Base-by-base conservation (phyloP, 1,284 basidiomycete genomes). In the Waitea zeae region DNA sequence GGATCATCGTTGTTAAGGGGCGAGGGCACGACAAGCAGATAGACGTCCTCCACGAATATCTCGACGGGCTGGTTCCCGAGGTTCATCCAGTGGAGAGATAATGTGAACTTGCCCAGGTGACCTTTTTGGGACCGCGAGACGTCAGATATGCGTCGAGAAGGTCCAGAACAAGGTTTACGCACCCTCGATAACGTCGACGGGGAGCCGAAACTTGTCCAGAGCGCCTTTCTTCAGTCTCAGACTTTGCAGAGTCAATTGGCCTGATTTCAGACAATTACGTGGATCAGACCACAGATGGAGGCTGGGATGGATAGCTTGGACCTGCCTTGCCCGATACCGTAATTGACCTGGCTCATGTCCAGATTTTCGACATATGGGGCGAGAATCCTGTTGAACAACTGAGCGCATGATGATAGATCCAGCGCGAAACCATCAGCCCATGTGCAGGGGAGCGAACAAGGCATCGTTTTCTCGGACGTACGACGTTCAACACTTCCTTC, bases 291-390 rank as follows among this genome's bases (percentile, higher is more conserved):
- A 37, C 36, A 33, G 33, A 17, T 22, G 17, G 31, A 27, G 18
- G 13, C 14, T 20, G 24, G 35, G 3, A 4, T 7, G 17, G 31
- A 12, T n/a, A n/a, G 13, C 17, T 24, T 5, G 26, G 19, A 18
- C 20, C 12, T 35, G 73, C 92, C 93, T 64, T 87, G 82, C 48
- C 78, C 86, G 44, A 98, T 87, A 19, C 90, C 92, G 61, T 95
- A 81, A 48, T 90, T 92, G 33, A 98, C 79, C 57, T 95, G 88
- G 49, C 84, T 81, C 46, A 90, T 75, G 55, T 97, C 90, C 52
- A 99, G 61, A 48, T 96, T 95, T 60, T 95, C 90, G 42, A 98
- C 84, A 67, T 98, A 97, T 1, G 88, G 84, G 30, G 88, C 86
- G 34, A 96, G 75, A 43, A 95, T 82, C 45, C 84, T 74, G 55